These are phyloP conservation scores for Exophiala oligosperma DNA, from an alignment of 2,329 filamentous ascomycete genomes.

Conservation along the genomic window DNA sequence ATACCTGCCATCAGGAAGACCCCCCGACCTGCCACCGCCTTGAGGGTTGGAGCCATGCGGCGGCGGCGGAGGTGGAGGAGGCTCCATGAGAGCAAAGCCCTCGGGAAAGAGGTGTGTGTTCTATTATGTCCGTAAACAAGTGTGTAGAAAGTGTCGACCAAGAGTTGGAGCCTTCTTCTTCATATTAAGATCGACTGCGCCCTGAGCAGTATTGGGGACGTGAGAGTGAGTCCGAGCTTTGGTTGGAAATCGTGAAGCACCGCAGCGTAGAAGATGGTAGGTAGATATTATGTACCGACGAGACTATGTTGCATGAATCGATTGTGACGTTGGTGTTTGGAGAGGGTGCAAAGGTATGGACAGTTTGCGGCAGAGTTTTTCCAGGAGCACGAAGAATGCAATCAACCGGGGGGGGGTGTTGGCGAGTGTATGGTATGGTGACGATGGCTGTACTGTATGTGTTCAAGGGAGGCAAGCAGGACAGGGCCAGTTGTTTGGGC, in stretches of 20 bases:
- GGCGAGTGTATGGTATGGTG: not conserved
- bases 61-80: conserved; percentile 76
- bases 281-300: not conserved
- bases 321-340: not conserved
- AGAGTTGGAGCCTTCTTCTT: conserved; percentile 22
- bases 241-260: conserved; percentile 5
- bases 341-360: not conserved
- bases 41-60: conserved; percentile 80
- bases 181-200: conserved; percentile 22
- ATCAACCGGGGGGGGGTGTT: conserved; percentile 1
- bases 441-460: not conserved
- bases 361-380: not conserved
- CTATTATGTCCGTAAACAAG: conserved; percentile 16
- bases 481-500: conserved; percentile 12
- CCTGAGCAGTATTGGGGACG: conserved; percentile 8
- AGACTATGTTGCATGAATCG: not conserved
- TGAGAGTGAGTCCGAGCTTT: conserved; percentile 10
- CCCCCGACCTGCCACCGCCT: conserved; percentile 55
- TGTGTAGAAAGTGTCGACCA: conserved; percentile 8
- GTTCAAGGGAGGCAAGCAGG: conserved; percentile 15
- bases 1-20: conserved; percentile 85
- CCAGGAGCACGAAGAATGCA: not conserved
- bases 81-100: conserved; percentile 33
- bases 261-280: conserved; percentile 10
- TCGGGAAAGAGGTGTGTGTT: conserved; percentile 2